A percentile compares a stretch with the other conserved stretches of the same genome.
These are phyloP conservation scores for Scedosporium dehoogii DNA, from an alignment of 2,329 filamentous ascomycete genomes.

Conservation along the genomic window DNA sequence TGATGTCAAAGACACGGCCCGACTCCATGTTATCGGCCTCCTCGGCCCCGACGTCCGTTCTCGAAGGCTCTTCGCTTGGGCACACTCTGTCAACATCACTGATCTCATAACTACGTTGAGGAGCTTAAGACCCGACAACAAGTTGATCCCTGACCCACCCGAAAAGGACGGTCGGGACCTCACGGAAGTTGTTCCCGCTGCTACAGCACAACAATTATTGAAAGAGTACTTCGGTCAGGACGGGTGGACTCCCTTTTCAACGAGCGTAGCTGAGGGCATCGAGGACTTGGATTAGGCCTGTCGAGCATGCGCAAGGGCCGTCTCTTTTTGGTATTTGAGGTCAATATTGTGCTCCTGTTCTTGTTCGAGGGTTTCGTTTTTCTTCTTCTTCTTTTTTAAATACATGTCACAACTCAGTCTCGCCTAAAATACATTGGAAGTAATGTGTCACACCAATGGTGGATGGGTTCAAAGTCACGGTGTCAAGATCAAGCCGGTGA, in stretches of 20 bases:
- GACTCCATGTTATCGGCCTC: background rate
- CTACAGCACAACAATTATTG: constrained; percentile 7
- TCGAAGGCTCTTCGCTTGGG: background rate
- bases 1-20: background rate
- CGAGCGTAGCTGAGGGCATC: constrained; percentile 9
- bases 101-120: constrained; percentile 7
- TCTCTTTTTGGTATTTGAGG: too few relatives aligned
- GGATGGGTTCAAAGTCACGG: too few relatives aligned
- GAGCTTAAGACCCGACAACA: constrained; percentile 9
- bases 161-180: constrained; percentile 7
- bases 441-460: too few relatives aligned
- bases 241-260: constrained; percentile 7
- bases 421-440: too few relatives aligned
- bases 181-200: constrained; percentile 8
- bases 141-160: constrained; percentile 8
- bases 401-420: too few relatives aligned
- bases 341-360: too few relatives aligned
- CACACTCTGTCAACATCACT: background rate
- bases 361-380: too few relatives aligned
- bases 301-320: too few relatives aligned
- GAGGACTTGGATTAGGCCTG: background rate
- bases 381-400: too few relatives aligned
- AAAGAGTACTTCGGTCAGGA: constrained; percentile 9
- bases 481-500: too few relatives aligned
- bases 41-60: background rate